Base-by-base conservation (phyloP, 768 basidiomycete species). In the Tremella mesenterica region DNA sequence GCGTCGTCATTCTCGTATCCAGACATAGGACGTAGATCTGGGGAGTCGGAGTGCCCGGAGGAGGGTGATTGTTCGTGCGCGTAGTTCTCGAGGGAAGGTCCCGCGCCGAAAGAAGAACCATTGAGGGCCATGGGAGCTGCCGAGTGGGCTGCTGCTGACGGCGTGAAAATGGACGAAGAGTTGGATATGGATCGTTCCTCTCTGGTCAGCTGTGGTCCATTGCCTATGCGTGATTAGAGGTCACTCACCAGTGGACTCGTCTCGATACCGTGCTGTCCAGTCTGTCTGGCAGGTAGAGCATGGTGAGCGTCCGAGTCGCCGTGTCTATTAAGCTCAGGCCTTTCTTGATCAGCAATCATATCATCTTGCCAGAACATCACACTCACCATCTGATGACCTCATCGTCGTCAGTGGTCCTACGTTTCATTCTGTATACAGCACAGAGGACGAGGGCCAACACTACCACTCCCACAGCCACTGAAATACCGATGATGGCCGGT, bases 291-390 rank as follows among this genome's bases (percentile, higher is more conserved):
- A 3, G 71, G 71, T 5, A 73, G 52, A 23, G 71, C 67, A 48
- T 69, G 62, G 33, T 67, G 61, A n/a, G 62, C 61, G 30, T 57
- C 53, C 0, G 67, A 63, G 44, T 73, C 69, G 18, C 71, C 71
- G 52, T 73, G 71, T 47, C 64, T 53, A 52, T 73, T 71, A 14
- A 73, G 60, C 44, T 73, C 71, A 21, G 71, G 71, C 69, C 62
- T 64, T 38, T n/a, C 28, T 14, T 6, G 16, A 36, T 53, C 48
- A 57, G 30, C 20, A 31, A 29, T 10, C 38, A 26, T 23, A 26
- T 10, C 14, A 31, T 14, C 3, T 29, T 7, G 23, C 20, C 28
- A 48, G 7, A 18, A 48, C 23, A 18, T 13, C 1, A 4, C 4
- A 58, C 60, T 58, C 52, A 65, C 63, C 71, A 73, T 48, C 67